phyloP scores from a whole-genome alignment of 2,329 filamentous ascomycete genomes.

The Chaetomium olivaceum region DNA sequence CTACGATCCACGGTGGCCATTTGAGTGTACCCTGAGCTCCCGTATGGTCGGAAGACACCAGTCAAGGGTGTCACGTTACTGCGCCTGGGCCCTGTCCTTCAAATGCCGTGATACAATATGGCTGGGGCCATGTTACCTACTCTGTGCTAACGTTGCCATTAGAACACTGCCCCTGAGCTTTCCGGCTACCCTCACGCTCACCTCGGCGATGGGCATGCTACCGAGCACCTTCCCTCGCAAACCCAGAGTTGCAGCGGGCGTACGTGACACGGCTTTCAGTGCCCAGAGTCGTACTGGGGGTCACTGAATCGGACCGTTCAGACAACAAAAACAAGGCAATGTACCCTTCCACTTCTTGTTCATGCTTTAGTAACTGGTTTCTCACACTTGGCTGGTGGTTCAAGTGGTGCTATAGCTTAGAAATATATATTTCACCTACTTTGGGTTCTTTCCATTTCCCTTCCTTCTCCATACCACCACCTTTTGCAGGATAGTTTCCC shows the following conservation, averaged over 20 bases:
- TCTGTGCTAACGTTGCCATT: background rate
- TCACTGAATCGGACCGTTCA: background rate
- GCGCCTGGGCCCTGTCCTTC: background rate
- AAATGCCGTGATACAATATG: background rate
- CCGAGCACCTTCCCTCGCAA: background rate
- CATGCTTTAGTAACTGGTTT: too few relatives aligned
- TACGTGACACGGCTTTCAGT: background rate
- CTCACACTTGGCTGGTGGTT: too few relatives aligned
- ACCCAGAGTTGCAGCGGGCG: background rate
- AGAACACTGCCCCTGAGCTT: background rate
- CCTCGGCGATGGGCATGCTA: background rate
- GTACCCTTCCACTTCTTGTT: background rate
- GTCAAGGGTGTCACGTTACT: background rate
- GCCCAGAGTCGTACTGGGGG: background rate
- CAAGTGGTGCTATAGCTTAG: too few relatives aligned
- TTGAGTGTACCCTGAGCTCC: background rate
- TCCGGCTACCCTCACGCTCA: background rate
- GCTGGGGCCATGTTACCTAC: background rate
- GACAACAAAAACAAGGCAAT: background rate
- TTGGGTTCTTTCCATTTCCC: background rate
- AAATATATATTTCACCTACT: too few relatives aligned
- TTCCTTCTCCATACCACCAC: background rate
- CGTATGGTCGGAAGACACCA: background rate
- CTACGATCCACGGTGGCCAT: background rate
- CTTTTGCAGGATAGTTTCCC: background rate